phyloP scores from a whole-genome alignment of 345 rosid genomes.

The Aurinia saxatilis region DNA sequence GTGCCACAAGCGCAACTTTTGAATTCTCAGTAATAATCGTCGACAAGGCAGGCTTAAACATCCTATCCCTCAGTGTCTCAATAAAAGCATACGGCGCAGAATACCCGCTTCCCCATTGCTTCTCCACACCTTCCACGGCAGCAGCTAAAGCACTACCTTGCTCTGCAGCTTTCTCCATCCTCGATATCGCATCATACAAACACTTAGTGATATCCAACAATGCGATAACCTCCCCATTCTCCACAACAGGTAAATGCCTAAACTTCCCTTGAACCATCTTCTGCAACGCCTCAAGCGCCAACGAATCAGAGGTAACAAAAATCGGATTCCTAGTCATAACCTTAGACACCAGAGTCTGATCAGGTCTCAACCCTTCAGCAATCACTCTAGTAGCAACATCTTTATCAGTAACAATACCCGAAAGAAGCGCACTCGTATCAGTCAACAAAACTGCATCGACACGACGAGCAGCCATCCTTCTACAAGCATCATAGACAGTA shows the following conservation, averaged over 20 bases:
- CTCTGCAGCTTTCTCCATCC: slow-evolving; percentile 99
- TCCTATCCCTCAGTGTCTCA: slow-evolving; percentile 87
- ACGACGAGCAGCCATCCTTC: slow-evolving; percentile 92
- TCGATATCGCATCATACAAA: slow-evolving; percentile 90
- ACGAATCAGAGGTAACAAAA: slow-evolving; percentile 74
- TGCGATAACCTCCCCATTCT: slow-evolving; percentile 97
- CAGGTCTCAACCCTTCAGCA: slow-evolving; percentile 89
- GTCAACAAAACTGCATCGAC: slow-evolving; percentile 86
- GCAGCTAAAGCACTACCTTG: slow-evolving; percentile 96
- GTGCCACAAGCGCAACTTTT: slow-evolving; percentile 67
- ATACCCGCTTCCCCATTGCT: slow-evolving; percentile 74
- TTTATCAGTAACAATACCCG: slow-evolving; percentile 91
- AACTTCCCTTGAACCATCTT: slow-evolving; percentile 98
- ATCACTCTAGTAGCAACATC: slow-evolving; percentile 81
- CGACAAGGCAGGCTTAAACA: slow-evolving; percentile 94
- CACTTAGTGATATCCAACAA: slow-evolving; percentile 93
- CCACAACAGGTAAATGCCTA: slow-evolving; percentile 97
- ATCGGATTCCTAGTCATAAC: slow-evolving; percentile 91
- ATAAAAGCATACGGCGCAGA: slow-evolving; percentile 80
- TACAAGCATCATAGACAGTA: slow-evolving; percentile 79
- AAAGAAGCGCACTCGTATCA: slow-evolving; percentile 83
- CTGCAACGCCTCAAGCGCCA: slow-evolving; percentile 94
- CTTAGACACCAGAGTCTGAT: slow-evolving; percentile 81
- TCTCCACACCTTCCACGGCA: slow-evolving; percentile 98
- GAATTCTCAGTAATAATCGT: slow-evolving; percentile 69